Base-by-base conservation (phyloP, 805 yeast species). In the Ogataea nitratoaversa region DNA sequence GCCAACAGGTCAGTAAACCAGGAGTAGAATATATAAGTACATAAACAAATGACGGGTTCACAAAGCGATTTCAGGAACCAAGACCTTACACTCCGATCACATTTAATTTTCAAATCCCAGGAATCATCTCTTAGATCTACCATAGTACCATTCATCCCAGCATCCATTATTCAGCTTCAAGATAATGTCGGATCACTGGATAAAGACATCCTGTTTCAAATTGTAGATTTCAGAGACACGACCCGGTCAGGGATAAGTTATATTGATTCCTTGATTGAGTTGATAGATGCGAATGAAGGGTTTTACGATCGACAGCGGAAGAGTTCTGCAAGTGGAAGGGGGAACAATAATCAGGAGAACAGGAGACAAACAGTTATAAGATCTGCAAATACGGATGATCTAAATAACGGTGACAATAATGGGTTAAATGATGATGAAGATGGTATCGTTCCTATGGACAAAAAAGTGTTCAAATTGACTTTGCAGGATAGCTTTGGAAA, bases 261-360 rank as follows among this genome's bases (percentile, higher is more conserved):
- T 46, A 52, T 80, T 3, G 91, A 83, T 46, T 73, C 70, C 5
- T 63, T 84, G 58, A 63, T 62, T 18, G 70, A 71, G 25, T 59
- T 63, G 37, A 61, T 72, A n/a, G 79, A 82, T 50, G 77, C 79
- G 2, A 78, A 74, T 45, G 70, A 67, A n/a, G 79, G 75, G 3
- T 74, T 75, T 13, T 78, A 76, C 2, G 91, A 82, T 57, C 60
- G 82, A 19, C 57, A 81, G 32, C 53, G 56, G 7, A 59, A 56
- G 19, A 42, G 44, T 18, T 36, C 25, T 8, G 11, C 11, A 23
- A 8, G 11, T 23, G 34, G 5, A 33, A 23, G 7, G 38, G 38
- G n/a, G 47, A 36, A 25, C 16, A 19, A 18, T 32, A 39, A 13
- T 13, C 8, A 12, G n/a, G 6, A 6, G 5, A 29, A 29, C 31